These are phyloP conservation scores for Hibiscus tridactylites DNA, from an alignment of 345 rosid genomes.

Conservation along the genomic window DNA sequence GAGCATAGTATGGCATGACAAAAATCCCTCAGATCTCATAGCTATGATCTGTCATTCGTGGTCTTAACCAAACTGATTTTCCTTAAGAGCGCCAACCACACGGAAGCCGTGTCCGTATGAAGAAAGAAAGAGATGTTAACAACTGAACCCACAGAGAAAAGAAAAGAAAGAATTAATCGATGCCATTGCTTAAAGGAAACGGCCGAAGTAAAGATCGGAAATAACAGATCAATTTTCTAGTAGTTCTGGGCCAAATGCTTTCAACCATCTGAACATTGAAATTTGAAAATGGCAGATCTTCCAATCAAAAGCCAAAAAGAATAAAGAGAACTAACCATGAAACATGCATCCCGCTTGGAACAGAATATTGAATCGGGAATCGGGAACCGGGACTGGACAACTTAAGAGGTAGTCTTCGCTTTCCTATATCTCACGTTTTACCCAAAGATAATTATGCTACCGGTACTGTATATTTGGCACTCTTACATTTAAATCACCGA, in stretches of 20 bases:
- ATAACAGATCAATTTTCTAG: slow-evolving; percentile 5
- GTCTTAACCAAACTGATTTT: slow-evolving; percentile 2
- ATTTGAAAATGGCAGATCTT: neutral
- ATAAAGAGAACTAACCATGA: neutral
- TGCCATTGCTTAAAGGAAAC: slow-evolving; percentile 7
- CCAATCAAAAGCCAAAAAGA: neutral
- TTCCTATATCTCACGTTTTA: neutral
- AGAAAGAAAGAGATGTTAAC: neutral
- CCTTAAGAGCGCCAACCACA: neutral
- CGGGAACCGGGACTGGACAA: neutral
- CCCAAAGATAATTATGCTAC: neutral
- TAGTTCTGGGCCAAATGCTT: neutral
- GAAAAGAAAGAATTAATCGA: neutral
- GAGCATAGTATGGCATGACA: neutral
- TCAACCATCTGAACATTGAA: neutral
- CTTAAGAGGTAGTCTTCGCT: neutral
- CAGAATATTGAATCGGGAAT: neutral
- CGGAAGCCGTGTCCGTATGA: neutral
- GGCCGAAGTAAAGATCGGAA: slow-evolving; percentile 5
- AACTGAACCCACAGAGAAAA: neutral
- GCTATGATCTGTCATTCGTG: slow-evolving; percentile 10
- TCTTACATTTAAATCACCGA: too few species aligned
- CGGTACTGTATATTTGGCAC: too few species aligned
- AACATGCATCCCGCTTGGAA: neutral
- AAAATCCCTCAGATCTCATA: slow-evolving; percentile 18